These are phyloP conservation scores for Tephrocybe sp. DNA, from an alignment of 768 basidiomycete species.

Conservation along the genomic window DNA sequence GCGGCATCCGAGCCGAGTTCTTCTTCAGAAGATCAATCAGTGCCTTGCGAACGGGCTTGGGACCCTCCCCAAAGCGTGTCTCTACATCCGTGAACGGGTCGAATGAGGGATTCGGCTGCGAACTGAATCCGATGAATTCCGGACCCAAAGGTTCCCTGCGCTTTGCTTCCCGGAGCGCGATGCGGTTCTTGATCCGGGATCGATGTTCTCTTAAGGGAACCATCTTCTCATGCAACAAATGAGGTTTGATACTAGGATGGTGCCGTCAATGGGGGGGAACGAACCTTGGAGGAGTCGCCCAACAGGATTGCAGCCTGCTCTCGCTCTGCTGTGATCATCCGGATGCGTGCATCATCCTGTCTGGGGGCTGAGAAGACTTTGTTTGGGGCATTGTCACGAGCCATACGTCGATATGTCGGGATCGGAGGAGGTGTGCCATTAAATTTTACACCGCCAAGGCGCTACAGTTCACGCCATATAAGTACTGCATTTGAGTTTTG, in stretches of 20 bases:
- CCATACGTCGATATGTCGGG: neutral
- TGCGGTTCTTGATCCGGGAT: neutral
- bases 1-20: neutral
- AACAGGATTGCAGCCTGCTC: neutral
- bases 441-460: constrained; percentile 4
- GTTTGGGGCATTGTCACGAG: neutral
- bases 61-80: neutral
- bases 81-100: constrained; percentile 9
- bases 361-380: neutral
- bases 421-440: neutral
- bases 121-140: constrained; percentile 10
- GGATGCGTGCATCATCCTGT: neutral
- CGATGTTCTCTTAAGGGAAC: neutral
- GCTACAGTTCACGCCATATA: neutral
- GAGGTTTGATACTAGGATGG: neutral
- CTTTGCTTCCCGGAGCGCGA: neutral
- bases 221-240: neutral
- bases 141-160: neutral
- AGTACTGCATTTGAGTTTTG: too few species aligned
- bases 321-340: neutral
- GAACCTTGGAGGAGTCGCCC: neutral
- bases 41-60: neutral
- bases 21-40: neutral
- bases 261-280: neutral
- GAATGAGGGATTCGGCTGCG: constrained; percentile 4